Conservation (phyloP, 139 green algal species). For the Pycnococcus provasolii region DNA sequence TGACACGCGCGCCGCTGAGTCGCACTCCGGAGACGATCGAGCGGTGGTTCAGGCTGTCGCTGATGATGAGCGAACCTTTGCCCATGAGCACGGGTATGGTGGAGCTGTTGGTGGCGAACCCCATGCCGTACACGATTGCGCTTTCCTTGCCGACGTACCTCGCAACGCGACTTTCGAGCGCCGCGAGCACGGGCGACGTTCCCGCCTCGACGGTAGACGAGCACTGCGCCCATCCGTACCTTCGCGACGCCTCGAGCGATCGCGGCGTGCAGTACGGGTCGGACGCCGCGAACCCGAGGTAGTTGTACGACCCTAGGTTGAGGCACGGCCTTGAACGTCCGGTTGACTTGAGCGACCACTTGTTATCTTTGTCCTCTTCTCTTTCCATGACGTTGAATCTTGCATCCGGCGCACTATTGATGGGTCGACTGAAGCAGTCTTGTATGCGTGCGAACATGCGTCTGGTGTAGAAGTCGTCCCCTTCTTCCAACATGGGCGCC, state of each 20-base stretch:
- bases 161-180: constrained; percentile 75
- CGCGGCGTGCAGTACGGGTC: constrained; percentile 89
- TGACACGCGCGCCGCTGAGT: constrained; percentile 68
- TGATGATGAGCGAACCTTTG: constrained; percentile 76
- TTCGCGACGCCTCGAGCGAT: constrained; percentile 52
- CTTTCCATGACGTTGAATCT: constrained; percentile 78
- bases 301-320: constrained; percentile 98
- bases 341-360: constrained; percentile 37
- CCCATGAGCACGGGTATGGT: constrained; percentile 74
- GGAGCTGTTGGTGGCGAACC: constrained; percentile 92
- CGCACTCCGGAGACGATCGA: constrained; percentile 84
- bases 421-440: constrained; percentile 92
- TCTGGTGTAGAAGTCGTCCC: constrained; percentile 13
- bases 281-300: constrained; percentile 87
- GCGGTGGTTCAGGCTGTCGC: constrained; percentile 90
- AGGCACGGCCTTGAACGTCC: constrained; percentile 49
- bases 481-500: background rate
- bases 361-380: constrained; percentile 3
- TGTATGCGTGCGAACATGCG: constrained; percentile 34
- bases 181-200: constrained; percentile 53
- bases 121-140: constrained; percentile 91
- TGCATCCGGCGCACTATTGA: constrained; percentile 67
- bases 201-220: constrained; percentile 11
- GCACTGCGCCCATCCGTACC: constrained; percentile 26
- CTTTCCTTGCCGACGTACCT: constrained; percentile 76